Percentiles rank a stretch among this genome's conserved stretches.
Conservation (phyloP, 2,329 filamentous ascomycete species). For the Apiospora hydei region DNA sequence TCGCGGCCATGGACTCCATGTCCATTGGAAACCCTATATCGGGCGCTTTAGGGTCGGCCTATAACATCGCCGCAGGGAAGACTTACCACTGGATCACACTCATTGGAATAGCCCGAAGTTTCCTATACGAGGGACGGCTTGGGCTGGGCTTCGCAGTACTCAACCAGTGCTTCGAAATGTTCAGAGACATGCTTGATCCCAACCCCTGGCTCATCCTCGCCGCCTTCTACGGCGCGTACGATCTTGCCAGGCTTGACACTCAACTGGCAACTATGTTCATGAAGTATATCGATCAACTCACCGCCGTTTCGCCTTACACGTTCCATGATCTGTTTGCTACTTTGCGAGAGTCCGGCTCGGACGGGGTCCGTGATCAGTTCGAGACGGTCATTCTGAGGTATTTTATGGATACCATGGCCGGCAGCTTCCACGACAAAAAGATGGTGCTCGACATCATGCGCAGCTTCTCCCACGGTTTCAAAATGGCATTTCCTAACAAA, state of each 20-base stretch:
- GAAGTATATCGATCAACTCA: neutral
- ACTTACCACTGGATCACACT: slow-evolving; percentile 2
- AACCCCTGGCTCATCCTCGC: slow-evolving; percentile 10
- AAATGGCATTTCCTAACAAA: neutral
- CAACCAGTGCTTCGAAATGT: neutral
- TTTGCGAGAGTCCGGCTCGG: neutral
- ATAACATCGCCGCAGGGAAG: neutral
- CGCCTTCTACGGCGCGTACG: neutral
- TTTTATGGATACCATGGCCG: neutral
- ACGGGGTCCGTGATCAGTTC: neutral
- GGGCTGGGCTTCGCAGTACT: neutral
- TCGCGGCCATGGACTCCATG: neutral
- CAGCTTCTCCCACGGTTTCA: neutral
- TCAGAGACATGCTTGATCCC: neutral
- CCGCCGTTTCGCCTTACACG: neutral
- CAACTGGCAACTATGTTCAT: neutral
- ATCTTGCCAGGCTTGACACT: neutral
- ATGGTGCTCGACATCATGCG: neutral
- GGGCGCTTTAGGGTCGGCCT: neutral
- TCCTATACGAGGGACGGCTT: neutral
- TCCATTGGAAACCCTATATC: no score
- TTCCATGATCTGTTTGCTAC: neutral
- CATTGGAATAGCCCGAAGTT: neutral
- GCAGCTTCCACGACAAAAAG: neutral
- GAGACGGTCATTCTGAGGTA: neutral